Conservation (phyloP, 768 basidiomycete genomes). For the Crassisporium funariophilum region DNA sequence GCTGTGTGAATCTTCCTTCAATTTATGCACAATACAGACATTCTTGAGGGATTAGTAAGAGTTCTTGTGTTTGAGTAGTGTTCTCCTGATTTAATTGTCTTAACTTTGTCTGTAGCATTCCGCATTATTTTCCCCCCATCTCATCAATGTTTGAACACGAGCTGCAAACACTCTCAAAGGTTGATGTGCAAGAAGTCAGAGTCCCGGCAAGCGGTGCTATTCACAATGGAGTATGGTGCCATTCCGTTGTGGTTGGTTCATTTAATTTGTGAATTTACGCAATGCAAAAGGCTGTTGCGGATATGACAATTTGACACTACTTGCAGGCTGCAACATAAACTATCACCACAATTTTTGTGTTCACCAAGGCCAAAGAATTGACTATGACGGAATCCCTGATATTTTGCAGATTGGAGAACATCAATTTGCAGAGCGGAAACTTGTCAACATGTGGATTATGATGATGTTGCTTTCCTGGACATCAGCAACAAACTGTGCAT, state of each 20-base stretch:
- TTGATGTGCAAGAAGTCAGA: slow-evolving; percentile 8
- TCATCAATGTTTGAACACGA: not conserved
- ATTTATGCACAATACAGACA: not conserved
- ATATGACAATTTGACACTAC: not conserved
- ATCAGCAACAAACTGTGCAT: slow-evolving; percentile 21
- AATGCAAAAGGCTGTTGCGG: not conserved
- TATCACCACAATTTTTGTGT: slow-evolving; percentile 17
- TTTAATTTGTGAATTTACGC: slow-evolving; percentile 4
- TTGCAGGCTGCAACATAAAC: slow-evolving; percentile 9
- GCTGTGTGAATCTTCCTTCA: not conserved
- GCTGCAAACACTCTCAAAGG: not conserved
- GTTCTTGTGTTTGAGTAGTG: not conserved
- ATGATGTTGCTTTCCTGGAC: slow-evolving; percentile 15
- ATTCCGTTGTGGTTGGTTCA: slow-evolving; percentile 4
- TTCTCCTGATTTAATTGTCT: not conserved
- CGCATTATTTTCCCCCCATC: slow-evolving; percentile 4
- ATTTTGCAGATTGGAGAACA: slow-evolving; percentile 22
- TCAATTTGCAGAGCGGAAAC: slow-evolving; percentile 15
- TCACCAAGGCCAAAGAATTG: slow-evolving; percentile 1
- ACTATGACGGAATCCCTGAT: slow-evolving; percentile 11
- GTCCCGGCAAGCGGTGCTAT: slow-evolving; percentile 3
- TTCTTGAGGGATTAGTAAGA: not conserved
- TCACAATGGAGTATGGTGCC: slow-evolving; percentile 7
- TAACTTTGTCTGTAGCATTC: not conserved
- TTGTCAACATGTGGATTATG: slow-evolving; percentile 11